These are phyloP conservation scores for Fusarium coicis DNA, from an alignment of 2,329 filamentous ascomycete species.

Conservation along the genomic window DNA sequence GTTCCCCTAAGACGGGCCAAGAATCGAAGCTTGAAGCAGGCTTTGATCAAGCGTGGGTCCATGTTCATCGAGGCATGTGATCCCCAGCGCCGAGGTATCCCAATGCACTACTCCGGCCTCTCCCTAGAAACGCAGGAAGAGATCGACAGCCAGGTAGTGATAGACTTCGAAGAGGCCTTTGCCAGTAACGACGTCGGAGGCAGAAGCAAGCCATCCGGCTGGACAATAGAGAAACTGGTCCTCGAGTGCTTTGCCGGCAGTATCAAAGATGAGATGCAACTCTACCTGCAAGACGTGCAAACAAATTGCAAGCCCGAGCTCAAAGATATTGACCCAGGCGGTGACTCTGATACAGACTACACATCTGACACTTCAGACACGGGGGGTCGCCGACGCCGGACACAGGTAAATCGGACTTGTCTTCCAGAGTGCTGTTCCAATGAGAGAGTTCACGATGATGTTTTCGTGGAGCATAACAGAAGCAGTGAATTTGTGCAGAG, in stretches of 20 bases:
- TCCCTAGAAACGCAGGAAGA: not conserved
- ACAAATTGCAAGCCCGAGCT: not conserved
- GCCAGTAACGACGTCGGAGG: not conserved
- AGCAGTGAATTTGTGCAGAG: not conserved
- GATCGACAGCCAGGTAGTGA: not conserved
- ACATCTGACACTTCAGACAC: too few relatives aligned
- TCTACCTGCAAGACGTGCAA: accelerated
- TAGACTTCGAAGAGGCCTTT: not conserved
- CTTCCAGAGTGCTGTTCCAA: not conserved
- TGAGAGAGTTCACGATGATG: not conserved
- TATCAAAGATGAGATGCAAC: not conserved
- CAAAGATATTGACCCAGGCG: not conserved
- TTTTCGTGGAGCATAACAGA: not conserved
- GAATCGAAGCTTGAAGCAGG: not conserved
- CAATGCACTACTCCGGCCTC: not conserved
- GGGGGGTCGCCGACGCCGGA: too few relatives aligned
- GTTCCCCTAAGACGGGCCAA: not conserved
- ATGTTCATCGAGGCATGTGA: not conserved
- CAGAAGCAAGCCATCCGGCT: not conserved
- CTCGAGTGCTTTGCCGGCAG: not conserved
- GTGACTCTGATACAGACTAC: not conserved
- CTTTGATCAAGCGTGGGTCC: not conserved
- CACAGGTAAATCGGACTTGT: too few relatives aligned
- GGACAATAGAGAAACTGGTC: not conserved
- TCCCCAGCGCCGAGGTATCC: not conserved